phyloP scores from a whole-genome alignment of 768 basidiomycete species.

The Ramaria rubella region DNA sequence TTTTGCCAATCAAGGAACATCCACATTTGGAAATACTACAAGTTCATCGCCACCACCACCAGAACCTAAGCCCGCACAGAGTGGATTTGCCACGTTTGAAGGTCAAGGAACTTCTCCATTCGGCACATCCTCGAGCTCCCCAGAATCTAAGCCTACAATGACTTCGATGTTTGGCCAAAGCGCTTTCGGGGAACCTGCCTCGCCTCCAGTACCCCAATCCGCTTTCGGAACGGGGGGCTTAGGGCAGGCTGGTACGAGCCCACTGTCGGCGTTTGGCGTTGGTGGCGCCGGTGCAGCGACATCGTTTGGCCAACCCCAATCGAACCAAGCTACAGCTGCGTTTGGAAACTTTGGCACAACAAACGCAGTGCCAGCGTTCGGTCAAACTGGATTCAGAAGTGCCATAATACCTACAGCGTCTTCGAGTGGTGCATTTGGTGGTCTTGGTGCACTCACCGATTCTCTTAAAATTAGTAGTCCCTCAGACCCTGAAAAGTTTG shows the following conservation, averaged over 20 bases:
- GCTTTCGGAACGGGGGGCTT: neutral
- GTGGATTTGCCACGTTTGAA: neutral
- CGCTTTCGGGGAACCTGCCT: conserved; percentile 19
- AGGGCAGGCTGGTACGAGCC: neutral
- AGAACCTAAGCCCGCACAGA: conserved; percentile 10
- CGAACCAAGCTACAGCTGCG: neutral
- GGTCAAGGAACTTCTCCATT: conserved; percentile 9
- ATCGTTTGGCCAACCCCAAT: neutral
- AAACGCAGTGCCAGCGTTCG: neutral
- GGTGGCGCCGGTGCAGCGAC: neutral
- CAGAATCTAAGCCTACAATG: conserved; percentile 12
- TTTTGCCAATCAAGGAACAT: conserved; percentile 17
- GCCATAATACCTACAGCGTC: neutral
- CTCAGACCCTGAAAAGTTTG: neutral
- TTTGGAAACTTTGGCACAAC: neutral
- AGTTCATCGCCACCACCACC: conserved; percentile 1
- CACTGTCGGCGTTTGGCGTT: neutral
- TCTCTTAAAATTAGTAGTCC: neutral
- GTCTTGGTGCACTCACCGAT: neutral
- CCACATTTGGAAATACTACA: no score
- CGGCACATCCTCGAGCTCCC: neutral
- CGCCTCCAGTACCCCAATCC: neutral
- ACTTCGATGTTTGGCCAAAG: conserved; percentile 25
- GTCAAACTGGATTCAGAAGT: neutral
- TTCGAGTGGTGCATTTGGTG: neutral